Evolutionary conservation across 148 eudicot species (phyloP), one percentile per base, ranked within the genome.

Genomic region (Camellia lanceoleosa): DNA sequence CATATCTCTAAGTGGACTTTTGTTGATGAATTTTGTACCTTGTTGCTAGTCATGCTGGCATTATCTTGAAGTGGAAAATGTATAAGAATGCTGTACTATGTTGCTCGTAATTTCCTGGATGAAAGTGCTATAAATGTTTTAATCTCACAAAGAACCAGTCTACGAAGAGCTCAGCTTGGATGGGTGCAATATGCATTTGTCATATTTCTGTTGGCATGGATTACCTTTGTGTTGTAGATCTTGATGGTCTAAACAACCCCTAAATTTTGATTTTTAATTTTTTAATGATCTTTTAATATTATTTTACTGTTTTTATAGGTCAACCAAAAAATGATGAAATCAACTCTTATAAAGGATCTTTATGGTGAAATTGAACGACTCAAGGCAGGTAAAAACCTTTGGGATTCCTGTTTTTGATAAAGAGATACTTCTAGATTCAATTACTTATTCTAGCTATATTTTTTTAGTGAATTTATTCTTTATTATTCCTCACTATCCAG

Each of bases 271-370:
- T 30, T 30, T 1, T 30, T 0, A 30, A 30, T 30, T 30, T 30
- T 30, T 30, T 0, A 30, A 30, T 30, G 38, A 30, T 30, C 38
- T 30, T 8, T 41, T 75, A 42, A 47, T 19, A 18, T 59, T 3
- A 15, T 11, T 20, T 43, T 51, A 51, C 7, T 9, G 66, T 11
- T 49, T 67, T n/a, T 83, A 41, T 77, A 94, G 98, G 94, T 94
- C 8, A 94, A 94, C 80, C 98, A 94, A 70, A 94, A 94, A 66
- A 94, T 94, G 98, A 94, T 94, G 98, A 94, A 94, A 83, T 80
- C 98, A 68, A 91, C 98, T 47, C 88, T 94, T 61, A 94, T 94
- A 73, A 94, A 94, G 80, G 98, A 94, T 84, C 93, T 94, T 52
- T 94, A 94, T 79, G 91, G 95, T 80, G 98, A 94, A 89, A 94